Percentiles rank a stretch among this genome's conserved stretches.
Evolutionary conservation across 2,329 filamentous ascomycete species (phyloP).

Genomic region (Aspergillus transmontanensis): DNA sequence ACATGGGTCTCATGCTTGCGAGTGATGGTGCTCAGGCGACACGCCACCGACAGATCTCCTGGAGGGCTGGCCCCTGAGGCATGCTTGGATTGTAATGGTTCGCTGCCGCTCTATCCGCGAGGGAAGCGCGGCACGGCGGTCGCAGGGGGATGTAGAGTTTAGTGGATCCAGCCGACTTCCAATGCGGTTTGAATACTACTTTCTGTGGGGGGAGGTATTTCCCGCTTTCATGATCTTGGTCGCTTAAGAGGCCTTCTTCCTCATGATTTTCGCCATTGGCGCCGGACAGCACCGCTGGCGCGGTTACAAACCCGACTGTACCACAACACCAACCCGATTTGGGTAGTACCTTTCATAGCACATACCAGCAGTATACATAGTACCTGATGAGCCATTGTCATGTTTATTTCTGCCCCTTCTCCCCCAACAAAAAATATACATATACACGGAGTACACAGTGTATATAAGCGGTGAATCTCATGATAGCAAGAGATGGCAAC

Average conservation of each 20-base stretch:
- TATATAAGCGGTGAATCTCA: too few species aligned
- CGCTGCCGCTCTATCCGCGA: constrained; percentile 19
- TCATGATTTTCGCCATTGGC: constrained; percentile 31
- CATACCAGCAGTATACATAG: neutral
- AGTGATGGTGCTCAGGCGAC: constrained; percentile 33
- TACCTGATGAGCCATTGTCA: neutral
- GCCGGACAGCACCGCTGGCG: constrained; percentile 19
- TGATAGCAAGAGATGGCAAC: neutral
- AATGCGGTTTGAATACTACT: constrained; percentile 1
- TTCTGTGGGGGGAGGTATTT: constrained; percentile 1
- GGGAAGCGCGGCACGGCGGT: constrained; percentile 28
- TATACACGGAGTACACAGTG: too few species aligned
- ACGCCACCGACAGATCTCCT: constrained; percentile 24
- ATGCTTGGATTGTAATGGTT: constrained; percentile 13
- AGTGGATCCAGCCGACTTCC: constrained; percentile 15
- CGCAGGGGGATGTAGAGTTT: constrained; percentile 6
- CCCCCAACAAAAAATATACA: neutral
- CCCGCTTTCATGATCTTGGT: constrained; percentile 6
- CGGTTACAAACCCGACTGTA: constrained; percentile 18
- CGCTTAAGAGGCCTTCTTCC: constrained; percentile 12
- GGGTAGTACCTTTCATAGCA: too few species aligned
- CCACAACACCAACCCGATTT: too few species aligned
- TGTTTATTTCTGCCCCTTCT: too few species aligned
- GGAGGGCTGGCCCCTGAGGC: constrained; percentile 15
- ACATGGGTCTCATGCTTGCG: constrained; percentile 27